These are phyloP conservation scores for Rhizopogon vesiculosus DNA, from an alignment of 768 basidiomycete species.

Conservation along the genomic window DNA sequence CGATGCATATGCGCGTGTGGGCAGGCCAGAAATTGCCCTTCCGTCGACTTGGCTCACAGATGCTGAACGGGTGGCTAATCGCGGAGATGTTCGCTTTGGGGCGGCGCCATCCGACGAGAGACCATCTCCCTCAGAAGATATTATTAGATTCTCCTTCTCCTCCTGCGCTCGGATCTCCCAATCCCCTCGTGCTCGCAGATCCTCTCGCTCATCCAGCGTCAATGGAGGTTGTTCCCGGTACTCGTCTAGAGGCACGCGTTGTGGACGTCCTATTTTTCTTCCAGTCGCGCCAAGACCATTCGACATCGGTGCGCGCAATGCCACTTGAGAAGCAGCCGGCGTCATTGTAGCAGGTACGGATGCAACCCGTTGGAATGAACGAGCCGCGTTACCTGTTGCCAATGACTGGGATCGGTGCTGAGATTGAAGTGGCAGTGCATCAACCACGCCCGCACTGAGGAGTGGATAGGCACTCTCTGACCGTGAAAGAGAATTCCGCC, in stretches of 20 bases:
- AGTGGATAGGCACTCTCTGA: constrained; percentile 62
- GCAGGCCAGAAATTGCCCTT: constrained; percentile 27
- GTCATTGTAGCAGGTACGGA: constrained; percentile 50
- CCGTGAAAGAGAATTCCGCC: constrained; percentile 53
- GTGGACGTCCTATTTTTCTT: constrained; percentile 30
- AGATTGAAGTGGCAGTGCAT: constrained; percentile 21
- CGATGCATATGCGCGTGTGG: constrained; percentile 27
- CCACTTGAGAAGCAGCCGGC: constrained; percentile 20
- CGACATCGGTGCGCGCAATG: constrained; percentile 24
- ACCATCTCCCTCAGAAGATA: constrained; percentile 21
- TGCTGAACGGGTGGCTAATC: constrained; percentile 25
- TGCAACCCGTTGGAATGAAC: constrained; percentile 63
- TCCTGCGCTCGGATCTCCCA: constrained; percentile 27
- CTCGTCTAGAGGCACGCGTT: constrained; percentile 34
- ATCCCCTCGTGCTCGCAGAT: constrained; percentile 25
- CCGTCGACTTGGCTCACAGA: constrained; percentile 30
- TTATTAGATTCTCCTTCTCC: constrained; percentile 36
- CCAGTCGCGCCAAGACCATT: constrained; percentile 29
- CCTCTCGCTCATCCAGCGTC: constrained; percentile 29
- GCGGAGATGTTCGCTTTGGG: constrained; percentile 20
- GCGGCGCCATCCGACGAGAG: constrained; percentile 19
- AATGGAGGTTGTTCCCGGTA: constrained; percentile 23
- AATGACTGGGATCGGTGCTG: constrained; percentile 25
- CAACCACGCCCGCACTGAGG: constrained; percentile 16
- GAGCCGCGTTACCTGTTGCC: constrained; percentile 21